phyloP scores from a whole-genome alignment of 2,329 filamentous ascomycete species.

The Ceratocystis variospora region DNA sequence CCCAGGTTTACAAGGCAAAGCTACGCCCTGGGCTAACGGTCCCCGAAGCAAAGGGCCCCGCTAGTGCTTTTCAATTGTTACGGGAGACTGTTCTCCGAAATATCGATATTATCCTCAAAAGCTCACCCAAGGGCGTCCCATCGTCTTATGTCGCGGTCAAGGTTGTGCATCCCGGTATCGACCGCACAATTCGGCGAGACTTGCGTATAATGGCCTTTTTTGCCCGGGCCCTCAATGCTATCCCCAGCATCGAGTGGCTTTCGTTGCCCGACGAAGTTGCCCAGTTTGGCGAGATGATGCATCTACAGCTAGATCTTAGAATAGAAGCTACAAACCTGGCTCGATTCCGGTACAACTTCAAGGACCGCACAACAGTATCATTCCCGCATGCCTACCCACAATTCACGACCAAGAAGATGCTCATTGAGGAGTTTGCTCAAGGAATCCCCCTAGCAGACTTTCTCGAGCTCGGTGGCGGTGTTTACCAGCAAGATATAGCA shows the following conservation, averaged over 20 bases:
- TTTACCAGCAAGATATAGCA: slow-evolving; percentile 87
- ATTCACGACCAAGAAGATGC: slow-evolving; percentile 79
- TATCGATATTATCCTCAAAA: slow-evolving; percentile 77
- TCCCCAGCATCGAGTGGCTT: slow-evolving; percentile 94
- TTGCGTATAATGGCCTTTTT: slow-evolving; percentile 91
- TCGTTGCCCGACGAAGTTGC: slow-evolving; percentile 86
- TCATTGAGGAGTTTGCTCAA: slow-evolving; percentile 92
- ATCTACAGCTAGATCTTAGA: slow-evolving; percentile 82
- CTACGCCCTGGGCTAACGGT: slow-evolving; percentile 58
- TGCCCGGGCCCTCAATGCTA: slow-evolving; percentile 64
- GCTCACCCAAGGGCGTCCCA: slow-evolving; percentile 67
- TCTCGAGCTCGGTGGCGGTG: slow-evolving; percentile 76
- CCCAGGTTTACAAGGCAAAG: slow-evolving; percentile 94
- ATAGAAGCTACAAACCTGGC: slow-evolving; percentile 87
- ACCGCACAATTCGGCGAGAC: slow-evolving; percentile 79
- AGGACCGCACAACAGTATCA: slow-evolving; percentile 78
- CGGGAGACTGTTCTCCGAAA: slow-evolving; percentile 51
- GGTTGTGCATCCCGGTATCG: slow-evolving; percentile 82
- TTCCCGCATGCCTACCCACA: slow-evolving; percentile 90
- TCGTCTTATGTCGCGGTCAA: slow-evolving; percentile 92
- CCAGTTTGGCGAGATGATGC: slow-evolving; percentile 98
- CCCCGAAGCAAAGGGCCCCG: slow-evolving; percentile 26
- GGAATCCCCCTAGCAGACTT: slow-evolving; percentile 87
- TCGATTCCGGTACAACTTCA: slow-evolving; percentile 82
- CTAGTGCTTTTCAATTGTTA: slow-evolving; percentile 18